phyloP scores from a whole-genome alignment of 495 filamentous ascomycete genomes.

The Aspergillus baeticus region DNA sequence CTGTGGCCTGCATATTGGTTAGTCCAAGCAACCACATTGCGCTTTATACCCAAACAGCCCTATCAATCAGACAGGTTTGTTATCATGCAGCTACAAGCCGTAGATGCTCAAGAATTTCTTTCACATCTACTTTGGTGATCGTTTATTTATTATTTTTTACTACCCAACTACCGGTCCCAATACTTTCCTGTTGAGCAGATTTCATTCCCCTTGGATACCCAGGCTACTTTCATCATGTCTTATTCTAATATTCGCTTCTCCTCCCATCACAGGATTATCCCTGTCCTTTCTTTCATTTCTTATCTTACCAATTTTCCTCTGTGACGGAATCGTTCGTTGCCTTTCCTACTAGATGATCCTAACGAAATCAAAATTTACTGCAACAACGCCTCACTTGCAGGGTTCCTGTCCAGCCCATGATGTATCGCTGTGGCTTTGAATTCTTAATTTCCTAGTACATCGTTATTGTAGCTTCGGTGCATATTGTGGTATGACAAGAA shows the following conservation, averaged over 20 bases:
- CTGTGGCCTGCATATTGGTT: too few species aligned
- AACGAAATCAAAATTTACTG: conserved; percentile 20
- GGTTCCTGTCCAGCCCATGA: too few species aligned
- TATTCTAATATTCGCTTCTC: conserved; percentile 15
- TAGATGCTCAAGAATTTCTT: too few species aligned
- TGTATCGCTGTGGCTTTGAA: neutral
- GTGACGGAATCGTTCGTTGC: conserved; percentile 9
- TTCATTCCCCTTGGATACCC: conserved; percentile 29
- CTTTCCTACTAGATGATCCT: conserved; percentile 20
- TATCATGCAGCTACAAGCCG: too few species aligned
- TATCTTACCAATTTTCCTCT: conserved; percentile 7
- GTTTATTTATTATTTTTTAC: conserved; percentile 10
- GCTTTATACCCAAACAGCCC: too few species aligned
- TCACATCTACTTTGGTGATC: conserved; percentile 19
- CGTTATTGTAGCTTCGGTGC: too few species aligned
- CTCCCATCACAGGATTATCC: neutral
- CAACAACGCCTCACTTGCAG: neutral
- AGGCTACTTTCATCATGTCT: conserved; percentile 20
- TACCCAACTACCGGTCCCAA: conserved; percentile 12
- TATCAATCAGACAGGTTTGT: too few species aligned
- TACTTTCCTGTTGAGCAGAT: conserved; percentile 11
- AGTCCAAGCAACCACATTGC: too few species aligned
- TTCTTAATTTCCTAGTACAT: too few species aligned
- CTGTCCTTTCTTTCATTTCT: conserved; percentile 3
- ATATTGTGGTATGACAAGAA: too few species aligned